phyloP scores from a whole-genome alignment of 805 yeast species.

The Metschnikowia cubensis region DNA sequence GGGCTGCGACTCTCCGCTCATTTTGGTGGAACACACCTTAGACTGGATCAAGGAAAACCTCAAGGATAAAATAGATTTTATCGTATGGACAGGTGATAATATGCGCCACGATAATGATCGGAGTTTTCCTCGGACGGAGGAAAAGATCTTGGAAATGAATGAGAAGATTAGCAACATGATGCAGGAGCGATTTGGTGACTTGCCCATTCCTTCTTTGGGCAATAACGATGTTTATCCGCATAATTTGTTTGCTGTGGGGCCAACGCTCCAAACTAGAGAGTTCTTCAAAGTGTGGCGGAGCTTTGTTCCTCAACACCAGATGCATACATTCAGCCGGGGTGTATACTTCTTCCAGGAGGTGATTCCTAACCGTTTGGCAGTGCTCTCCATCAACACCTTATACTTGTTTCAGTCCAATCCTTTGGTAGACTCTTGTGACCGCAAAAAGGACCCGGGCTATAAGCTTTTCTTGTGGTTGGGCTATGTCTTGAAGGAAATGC shows the following conservation, averaged over 20 bases:
- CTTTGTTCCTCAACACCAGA: conserved; percentile 73
- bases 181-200: conserved; percentile 48
- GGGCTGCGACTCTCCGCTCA: conserved; percentile 76
- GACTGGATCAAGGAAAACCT: conserved; percentile 63
- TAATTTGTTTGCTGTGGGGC: conserved; percentile 80
- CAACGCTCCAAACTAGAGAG: conserved; percentile 82
- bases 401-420: conserved; percentile 77
- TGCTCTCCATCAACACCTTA: conserved; percentile 72
- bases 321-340: conserved; percentile 69
- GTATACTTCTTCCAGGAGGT: conserved; percentile 74
- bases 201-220: conserved; percentile 68
- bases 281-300: conserved; percentile 68
- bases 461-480: conserved; percentile 76
- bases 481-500: conserved; percentile 63
- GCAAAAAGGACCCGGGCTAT: conserved; percentile 73
- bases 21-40: conserved; percentile 57
- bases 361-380: conserved; percentile 75
- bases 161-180: conserved; percentile 50
- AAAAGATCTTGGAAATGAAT: conserved; percentile 67
- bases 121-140: conserved; percentile 66
- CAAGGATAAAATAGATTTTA: conserved; percentile 75
- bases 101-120: conserved; percentile 83
- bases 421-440: conserved; percentile 74
- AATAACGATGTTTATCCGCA: conserved; percentile 90
- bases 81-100: conserved; percentile 90